Percentiles rank a stretch among this genome's conserved stretches.
Evolutionary conservation across 805 yeast genomes (phyloP).

Genomic region (Wickerhamiella siamensis): DNA sequence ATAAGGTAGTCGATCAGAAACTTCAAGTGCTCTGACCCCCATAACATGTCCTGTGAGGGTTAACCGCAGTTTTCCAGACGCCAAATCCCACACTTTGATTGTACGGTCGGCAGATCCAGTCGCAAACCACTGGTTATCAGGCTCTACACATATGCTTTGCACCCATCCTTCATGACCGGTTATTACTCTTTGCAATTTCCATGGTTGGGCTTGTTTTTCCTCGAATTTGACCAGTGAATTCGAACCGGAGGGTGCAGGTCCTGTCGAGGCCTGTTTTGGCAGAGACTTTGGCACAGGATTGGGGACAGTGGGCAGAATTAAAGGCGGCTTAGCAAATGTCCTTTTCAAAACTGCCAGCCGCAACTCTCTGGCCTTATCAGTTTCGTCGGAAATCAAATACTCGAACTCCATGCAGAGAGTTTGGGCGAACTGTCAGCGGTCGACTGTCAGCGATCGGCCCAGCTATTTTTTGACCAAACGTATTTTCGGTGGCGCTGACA

Average conservation of each 20-base stretch:
- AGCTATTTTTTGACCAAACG: no score
- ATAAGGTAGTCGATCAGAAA: slow-evolving; percentile 70
- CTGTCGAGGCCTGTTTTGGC: not conserved
- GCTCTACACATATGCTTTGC: slow-evolving; percentile 66
- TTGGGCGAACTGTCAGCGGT: no score
- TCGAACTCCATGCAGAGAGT: not conserved
- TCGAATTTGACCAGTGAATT: not conserved
- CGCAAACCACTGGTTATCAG: slow-evolving; percentile 79
- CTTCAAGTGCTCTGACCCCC: slow-evolving; percentile 66
- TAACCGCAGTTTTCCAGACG: slow-evolving; percentile 49
- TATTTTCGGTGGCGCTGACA: not conserved
- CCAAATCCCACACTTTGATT: slow-evolving; percentile 83
- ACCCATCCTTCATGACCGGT: slow-evolving; percentile 94
- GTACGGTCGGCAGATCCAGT: slow-evolving; percentile 84
- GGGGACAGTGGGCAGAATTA: not conserved
- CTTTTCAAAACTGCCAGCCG: not conserved
- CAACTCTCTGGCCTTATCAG: not conserved
- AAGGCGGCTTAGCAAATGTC: not conserved
- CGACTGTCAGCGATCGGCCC: no score
- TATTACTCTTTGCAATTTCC: slow-evolving; percentile 61
- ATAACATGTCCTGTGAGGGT: slow-evolving; percentile 83
- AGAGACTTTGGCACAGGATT: no score
- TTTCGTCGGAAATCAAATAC: not conserved
- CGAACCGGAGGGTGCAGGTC: not conserved
- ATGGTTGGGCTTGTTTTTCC: not conserved